phyloP scores from a whole-genome alignment of 2,329 filamentous ascomycete species.

The Botrytis fabae region DNA sequence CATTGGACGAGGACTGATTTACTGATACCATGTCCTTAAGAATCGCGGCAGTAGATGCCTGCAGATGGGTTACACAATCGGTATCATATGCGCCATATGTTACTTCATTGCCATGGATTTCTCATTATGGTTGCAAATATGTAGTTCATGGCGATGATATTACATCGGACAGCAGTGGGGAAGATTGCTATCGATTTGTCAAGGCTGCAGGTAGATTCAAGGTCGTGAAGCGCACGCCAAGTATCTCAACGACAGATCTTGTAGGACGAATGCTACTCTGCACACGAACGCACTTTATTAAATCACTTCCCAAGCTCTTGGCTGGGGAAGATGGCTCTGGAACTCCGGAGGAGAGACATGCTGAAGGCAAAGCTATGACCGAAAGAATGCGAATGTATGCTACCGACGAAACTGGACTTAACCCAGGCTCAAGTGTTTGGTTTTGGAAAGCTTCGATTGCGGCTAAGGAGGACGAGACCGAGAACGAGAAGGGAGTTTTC shows the following conservation, averaged over 20 bases:
- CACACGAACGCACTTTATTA: conserved; percentile 92
- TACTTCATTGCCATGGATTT: conserved; percentile 89
- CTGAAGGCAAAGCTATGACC: conserved; percentile 66
- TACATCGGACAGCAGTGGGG: conserved; percentile 87
- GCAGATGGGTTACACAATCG: conserved; percentile 87
- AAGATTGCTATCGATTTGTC: conserved; percentile 97
- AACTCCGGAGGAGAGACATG: conserved; percentile 63
- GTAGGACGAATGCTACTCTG: conserved; percentile 96
- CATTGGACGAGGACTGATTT: conserved; percentile 30
- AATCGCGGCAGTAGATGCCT: conserved; percentile 87
- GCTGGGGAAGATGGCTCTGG: conserved; percentile 72
- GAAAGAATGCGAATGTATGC: conserved; percentile 83
- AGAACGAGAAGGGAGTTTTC: conserved; percentile 65
- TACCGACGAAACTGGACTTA: conserved; percentile 77
- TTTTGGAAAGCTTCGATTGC: conserved; percentile 65
- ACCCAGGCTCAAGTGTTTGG: conserved; percentile 81
- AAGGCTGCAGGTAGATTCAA: conserved; percentile 93
- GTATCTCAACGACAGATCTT: conserved; percentile 96
- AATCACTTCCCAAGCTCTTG: conserved; percentile 69
- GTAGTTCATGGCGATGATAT: conserved; percentile 98
- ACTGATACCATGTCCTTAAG: conserved; percentile 48
- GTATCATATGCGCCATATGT: conserved; percentile 90
- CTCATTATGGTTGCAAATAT: conserved; percentile 91
- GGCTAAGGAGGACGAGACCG: conserved; percentile 41
- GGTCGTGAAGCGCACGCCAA: conserved; percentile 93